Evolutionary conservation across 805 yeast species (phyloP), one percentile per base, ranked within the genome.

Genomic region (Saturnispora gosingensis): DNA sequence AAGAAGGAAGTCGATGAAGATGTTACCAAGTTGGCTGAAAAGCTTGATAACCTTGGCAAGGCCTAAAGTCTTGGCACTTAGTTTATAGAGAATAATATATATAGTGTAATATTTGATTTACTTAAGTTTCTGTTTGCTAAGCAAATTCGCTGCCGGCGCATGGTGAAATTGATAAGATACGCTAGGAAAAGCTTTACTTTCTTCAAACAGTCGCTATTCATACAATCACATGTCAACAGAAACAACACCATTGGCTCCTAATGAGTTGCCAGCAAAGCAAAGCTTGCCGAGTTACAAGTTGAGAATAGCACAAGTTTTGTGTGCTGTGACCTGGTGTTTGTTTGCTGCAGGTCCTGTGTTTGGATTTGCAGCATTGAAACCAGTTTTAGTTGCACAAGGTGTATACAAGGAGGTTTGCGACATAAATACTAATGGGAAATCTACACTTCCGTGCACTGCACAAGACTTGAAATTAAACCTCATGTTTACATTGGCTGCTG

Each of bases 301-400:
- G 10, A 67, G 81, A 55, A 49, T 73, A 9, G 52, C 73, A 2
- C 95, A 88, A 64, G 76, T 86, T 10, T 46, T 62, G 2, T 86
- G 96, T 67, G 90, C 97, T 28, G 77, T 88, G 16, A 51, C 74
- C 0, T 90, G 96, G 96, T 91, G 97, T 69, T 69, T 90, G 13
- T 72, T 88, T 38, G 88, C 96, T 0, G 97, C 96, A 0, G 98
- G 97, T 5, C 88, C 95, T 1, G 82, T 90, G 13, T 90, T 90
- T 73, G 98, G 98, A 4, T 90, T 90, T 71, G 97, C 97, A 24
- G 97, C 98, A 3, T 71, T 90, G 50, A 91, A 91, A 63, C 95
- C 95, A 5, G 79, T 90, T 10, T 69, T 91, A 43, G 76, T 88
- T 18, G 65, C 73, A 9, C 90, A 91, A 62, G 89, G 91, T 3